Evolutionary conservation across 345 rosid genomes (phyloP).

Genomic region (Heritiera fomes): DNA sequence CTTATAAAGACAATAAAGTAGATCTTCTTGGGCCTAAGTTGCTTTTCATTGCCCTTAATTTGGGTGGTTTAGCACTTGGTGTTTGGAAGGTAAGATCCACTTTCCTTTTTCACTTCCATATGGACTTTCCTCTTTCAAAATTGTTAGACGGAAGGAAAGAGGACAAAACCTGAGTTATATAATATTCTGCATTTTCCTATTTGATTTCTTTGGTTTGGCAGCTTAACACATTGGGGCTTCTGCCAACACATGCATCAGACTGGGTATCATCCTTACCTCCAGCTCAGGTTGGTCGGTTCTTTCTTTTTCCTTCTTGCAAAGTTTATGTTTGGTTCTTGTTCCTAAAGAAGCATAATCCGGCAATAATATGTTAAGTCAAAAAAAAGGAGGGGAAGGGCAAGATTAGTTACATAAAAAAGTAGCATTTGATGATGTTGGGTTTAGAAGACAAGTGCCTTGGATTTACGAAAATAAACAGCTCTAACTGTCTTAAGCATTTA

Average conservation of each 20-base stretch:
- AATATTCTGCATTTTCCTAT: not conserved
- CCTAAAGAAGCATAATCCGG: not conserved
- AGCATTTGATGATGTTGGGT: not conserved
- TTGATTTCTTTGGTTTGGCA: slow-evolving; percentile 39
- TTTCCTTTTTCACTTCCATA: slow-evolving; percentile 4
- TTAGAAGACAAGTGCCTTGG: not conserved
- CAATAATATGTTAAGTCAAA: not conserved
- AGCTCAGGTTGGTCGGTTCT: slow-evolving; percentile 64
- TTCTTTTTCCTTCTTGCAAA: not conserved
- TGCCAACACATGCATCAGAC: slow-evolving; percentile 97
- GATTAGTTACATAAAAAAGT: not conserved
- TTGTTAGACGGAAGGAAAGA: not conserved
- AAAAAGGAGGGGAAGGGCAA: not conserved
- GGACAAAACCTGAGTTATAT: not conserved
- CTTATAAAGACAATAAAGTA: slow-evolving; percentile 89
- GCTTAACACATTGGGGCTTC: slow-evolving; percentile 97
- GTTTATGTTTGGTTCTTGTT: not conserved
- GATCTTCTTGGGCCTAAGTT: slow-evolving; percentile 90
- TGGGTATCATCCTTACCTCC: slow-evolving; percentile 99
- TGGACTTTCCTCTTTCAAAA: slow-evolving; percentile 1
- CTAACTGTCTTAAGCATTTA: not conserved
- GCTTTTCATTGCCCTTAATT: slow-evolving; percentile 86
- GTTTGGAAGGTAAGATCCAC: slow-evolving; percentile 82
- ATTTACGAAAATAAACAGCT: not conserved
- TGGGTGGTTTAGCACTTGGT: slow-evolving; percentile 92